phyloP scores from a whole-genome alignment of 2,329 filamentous ascomycete genomes.

The Botrytis medusae region DNA sequence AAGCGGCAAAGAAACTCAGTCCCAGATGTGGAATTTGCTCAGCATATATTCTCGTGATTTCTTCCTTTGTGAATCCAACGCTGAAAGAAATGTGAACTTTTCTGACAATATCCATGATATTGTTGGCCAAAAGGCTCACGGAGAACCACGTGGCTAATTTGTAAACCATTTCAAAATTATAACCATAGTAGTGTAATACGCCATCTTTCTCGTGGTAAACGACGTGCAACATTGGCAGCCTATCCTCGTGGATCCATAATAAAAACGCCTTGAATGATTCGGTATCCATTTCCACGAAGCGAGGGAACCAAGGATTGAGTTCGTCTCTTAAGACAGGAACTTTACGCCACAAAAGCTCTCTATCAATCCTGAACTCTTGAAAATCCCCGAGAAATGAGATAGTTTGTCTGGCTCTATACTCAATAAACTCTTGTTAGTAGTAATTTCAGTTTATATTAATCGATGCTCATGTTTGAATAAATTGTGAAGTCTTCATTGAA shows the following conservation, averaged over 20 bases:
- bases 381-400: fast-evolving
- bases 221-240: not conserved
- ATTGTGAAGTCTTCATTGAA: not conserved
- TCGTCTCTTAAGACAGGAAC: fast-evolving
- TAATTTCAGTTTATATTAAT: not conserved
- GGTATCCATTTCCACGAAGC: fast-evolving
- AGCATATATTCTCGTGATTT: not conserved
- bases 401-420: not conserved
- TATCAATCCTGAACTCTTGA: not conserved
- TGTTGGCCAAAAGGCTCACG: not conserved
- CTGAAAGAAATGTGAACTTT: not conserved
- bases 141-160: fast-evolving
- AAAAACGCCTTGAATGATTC: not conserved
- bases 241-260: not conserved
- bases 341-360: not conserved
- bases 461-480: not conserved
- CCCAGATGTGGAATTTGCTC: fast-evolving
- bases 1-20: not conserved
- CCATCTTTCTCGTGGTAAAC: not conserved
- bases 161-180: not conserved
- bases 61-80: not conserved
- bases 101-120: not conserved
- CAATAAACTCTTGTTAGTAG: not conserved
- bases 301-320: fast-evolving
- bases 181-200: not conserved